Evolutionary conservation across 495 filamentous ascomycete species (phyloP).

Genomic region (Neurospora pannonica): DNA sequence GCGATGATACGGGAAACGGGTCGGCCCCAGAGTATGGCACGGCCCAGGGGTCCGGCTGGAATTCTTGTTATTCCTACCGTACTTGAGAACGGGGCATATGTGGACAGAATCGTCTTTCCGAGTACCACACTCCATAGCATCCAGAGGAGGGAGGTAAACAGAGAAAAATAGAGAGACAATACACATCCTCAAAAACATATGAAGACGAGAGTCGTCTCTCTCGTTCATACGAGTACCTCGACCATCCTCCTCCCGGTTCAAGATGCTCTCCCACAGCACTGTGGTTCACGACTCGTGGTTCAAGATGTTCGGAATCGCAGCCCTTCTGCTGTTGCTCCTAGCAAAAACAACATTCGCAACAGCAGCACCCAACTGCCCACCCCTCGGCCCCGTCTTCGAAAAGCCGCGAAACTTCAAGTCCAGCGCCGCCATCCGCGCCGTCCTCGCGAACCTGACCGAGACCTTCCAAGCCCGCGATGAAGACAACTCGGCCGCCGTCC

Average conservation of each 20-base stretch:
- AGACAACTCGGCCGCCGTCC: slow-evolving; percentile 23
- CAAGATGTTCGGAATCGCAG: neutral
- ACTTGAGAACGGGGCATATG: neutral
- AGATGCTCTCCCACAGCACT: neutral
- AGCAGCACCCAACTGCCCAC: slow-evolving; percentile 34
- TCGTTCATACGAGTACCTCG: neutral
- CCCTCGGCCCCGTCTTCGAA: slow-evolving; percentile 40
- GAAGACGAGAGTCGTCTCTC: neutral
- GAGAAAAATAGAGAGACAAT: neutral
- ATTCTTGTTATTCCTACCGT: neutral
- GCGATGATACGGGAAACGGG: neutral
- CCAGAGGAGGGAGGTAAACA: neutral
- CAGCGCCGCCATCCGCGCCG: slow-evolving; percentile 22
- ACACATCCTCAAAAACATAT: neutral
- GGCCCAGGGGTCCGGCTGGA: neutral
- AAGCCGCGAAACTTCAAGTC: slow-evolving; percentile 29
- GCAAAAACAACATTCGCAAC: neutral
- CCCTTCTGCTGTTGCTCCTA: slow-evolving; percentile 2
- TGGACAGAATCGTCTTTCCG: neutral
- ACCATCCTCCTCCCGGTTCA: neutral
- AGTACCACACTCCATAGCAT: neutral
- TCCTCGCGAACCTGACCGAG: slow-evolving; percentile 29
- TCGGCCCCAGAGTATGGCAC: neutral
- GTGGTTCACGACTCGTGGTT: neutral
- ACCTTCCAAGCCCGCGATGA: slow-evolving; percentile 21